Evolutionary conservation across 1,139 yeast genomes (phyloP).

Genomic region (Diutina neorugosa): DNA sequence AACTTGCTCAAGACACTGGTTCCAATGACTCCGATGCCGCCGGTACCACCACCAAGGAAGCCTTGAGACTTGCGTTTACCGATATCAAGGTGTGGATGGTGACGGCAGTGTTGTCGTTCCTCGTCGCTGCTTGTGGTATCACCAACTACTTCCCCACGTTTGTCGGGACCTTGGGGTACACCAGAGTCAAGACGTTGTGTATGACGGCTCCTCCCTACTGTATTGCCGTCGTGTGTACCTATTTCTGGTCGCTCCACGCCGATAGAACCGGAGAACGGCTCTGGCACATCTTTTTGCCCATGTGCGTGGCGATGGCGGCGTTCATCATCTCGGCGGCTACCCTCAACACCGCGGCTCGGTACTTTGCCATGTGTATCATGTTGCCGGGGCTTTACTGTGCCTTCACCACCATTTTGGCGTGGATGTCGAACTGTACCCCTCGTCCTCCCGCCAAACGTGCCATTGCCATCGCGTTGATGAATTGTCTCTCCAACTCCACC

Average conservation of each 20-base stretch:
- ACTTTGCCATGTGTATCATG: conserved; percentile 52
- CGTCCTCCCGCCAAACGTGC: conserved; percentile 46
- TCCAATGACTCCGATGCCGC: conserved; percentile 25
- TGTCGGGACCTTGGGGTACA: conserved; percentile 40
- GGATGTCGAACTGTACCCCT: conserved; percentile 35
- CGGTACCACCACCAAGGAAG: conserved; percentile 10
- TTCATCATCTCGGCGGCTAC: conserved; percentile 46
- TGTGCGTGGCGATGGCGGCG: conserved; percentile 30
- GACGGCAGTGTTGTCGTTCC: conserved; percentile 28
- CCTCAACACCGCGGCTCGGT: conserved; percentile 44
- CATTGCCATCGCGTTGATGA: conserved; percentile 39
- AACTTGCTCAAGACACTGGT: conserved; percentile 31
- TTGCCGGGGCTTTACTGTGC: conserved; percentile 46
- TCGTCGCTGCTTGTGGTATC: conserved; percentile 47
- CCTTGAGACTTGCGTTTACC: conserved; percentile 26
- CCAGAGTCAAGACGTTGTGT: conserved; percentile 36
- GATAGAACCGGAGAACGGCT: conserved; percentile 46
- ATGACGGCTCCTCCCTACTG: conserved; percentile 53
- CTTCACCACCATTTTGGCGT: conserved; percentile 40
- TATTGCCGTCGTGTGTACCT: conserved; percentile 41
- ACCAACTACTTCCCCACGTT: conserved; percentile 54
- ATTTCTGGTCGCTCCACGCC: conserved; percentile 44
- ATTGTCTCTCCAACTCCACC: conserved; percentile 39
- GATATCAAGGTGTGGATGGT: conserved; percentile 19
- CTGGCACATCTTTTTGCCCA: conserved; percentile 37